A percentile compares a stretch with the other conserved stretches of the same genome.
Evolutionary conservation across 1,284 basidiomycete genomes (phyloP).

Genomic region (Ganoderma resinaceum): DNA sequence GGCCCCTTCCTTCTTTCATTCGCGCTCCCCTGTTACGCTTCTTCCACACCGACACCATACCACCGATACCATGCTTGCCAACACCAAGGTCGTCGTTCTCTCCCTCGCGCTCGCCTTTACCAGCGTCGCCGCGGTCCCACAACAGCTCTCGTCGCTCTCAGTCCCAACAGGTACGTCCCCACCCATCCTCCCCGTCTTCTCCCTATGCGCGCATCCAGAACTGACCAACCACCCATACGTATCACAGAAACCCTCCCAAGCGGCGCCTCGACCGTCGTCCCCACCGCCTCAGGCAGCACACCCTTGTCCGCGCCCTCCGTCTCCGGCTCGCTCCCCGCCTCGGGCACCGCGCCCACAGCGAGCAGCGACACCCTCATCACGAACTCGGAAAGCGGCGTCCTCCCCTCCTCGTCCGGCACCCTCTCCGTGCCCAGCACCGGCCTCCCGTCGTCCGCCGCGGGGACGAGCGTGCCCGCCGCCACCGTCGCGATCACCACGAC

Average conservation of each 20-base stretch:
- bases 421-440: not conserved
- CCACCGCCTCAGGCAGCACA: constrained; percentile 8
- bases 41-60: not conserved
- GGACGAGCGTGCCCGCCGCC: not conserved
- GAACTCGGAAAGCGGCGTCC: not conserved
- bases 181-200: not conserved
- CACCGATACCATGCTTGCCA: constrained; percentile 24
- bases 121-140: constrained; percentile 19
- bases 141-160: constrained; percentile 5
- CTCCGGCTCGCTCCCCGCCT: not conserved
- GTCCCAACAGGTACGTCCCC: constrained; percentile 14
- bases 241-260: not conserved
- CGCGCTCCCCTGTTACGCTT: not conserved
- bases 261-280: constrained; percentile 4
- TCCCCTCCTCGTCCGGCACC: not conserved
- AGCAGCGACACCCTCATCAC: not conserved
- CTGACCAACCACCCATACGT: not conserved
- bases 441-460: not conserved
- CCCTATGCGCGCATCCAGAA: no score
- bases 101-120: constrained; percentile 24
- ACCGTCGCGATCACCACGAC: not conserved
- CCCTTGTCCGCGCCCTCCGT: not conserved
- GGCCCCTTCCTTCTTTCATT: not conserved
- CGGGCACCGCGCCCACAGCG: not conserved
- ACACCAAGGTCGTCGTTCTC: constrained; percentile 27